Evolutionary conservation across 441 rosid genomes (phyloP), one percentile per base, ranked within the genome.

Genomic region (Brassica balearica): DNA sequence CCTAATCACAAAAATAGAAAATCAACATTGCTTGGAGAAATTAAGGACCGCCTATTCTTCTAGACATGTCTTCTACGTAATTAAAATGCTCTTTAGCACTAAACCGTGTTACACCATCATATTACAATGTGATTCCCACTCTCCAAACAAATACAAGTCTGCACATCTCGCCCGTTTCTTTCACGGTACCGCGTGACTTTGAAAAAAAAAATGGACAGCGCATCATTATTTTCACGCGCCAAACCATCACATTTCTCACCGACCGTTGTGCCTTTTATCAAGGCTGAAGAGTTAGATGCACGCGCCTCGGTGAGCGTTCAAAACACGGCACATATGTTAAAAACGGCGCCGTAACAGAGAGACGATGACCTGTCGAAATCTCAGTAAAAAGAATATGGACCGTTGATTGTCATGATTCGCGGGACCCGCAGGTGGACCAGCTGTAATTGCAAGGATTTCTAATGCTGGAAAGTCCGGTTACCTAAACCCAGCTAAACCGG

Each of bases 111-210:
- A n/a, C n/a, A n/a, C n/a, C n/a, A n/a, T n/a, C n/a, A n/a, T n/a
- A n/a, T n/a, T n/a, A 27, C 34, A 34, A 34, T 34, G 38, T 34
- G 38, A 34, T 34, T 34, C 38, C 38, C 38, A 34, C 38, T 34
- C 38, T 34, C 38, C 38, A 6, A 25, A 34, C 38, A 32, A 5
- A 32, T 32, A 32, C 38, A 32, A 1, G 8, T 32, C 7, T 32
- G 38, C 38, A 6, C 38, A 32, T 32, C 8, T 71, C 71, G 62
- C 53, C 62, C 68, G 72, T 71, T 77, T 71, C 68, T 27, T 46
- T 78, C 46, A 67, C 81, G 77, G 32, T 34, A 73, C 77, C 82
- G 82, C 82, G 82, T 73, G 17, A 67, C 5, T 19, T 43, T 12
- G 7, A 12, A 12, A 10, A 9, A 9, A 53, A 59, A 69, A 53